Percentiles rank a stretch among this genome's conserved stretches.
Conservation (phyloP, 306 rosid species). For the Lathyrus aphaca region DNA sequence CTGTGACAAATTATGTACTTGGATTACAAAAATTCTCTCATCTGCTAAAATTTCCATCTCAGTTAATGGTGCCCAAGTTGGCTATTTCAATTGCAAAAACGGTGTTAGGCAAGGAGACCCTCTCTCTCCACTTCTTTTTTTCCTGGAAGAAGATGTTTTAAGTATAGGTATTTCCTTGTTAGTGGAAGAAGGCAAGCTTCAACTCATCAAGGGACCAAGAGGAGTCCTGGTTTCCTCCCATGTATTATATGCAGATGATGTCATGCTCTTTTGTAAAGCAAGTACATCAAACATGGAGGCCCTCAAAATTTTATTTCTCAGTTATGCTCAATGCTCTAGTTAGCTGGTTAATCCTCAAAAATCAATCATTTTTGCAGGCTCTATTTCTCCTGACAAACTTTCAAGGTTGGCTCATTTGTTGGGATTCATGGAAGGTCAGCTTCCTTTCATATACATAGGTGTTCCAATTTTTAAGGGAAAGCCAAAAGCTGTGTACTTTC, state of each 20-base stretch:
- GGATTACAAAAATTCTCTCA: background rate
- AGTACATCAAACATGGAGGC: background rate
- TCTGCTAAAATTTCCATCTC: background rate
- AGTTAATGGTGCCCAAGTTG: background rate
- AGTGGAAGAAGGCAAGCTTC: background rate
- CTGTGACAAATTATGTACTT: background rate
- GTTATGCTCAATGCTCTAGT: background rate
- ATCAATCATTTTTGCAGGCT: background rate
- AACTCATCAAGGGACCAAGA: background rate
- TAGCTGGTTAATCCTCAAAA: background rate
- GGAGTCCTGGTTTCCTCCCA: background rate
- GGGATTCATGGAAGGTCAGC: background rate
- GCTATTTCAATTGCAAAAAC: background rate
- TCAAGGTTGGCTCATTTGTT: background rate
- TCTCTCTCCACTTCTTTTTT: background rate
- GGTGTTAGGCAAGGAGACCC: background rate
- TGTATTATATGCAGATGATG: background rate
- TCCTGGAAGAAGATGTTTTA: background rate
- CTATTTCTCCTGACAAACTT: background rate
- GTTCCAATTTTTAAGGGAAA: background rate
- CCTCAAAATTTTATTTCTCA: background rate
- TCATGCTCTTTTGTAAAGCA: background rate
- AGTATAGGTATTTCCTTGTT: background rate
- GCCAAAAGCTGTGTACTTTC: background rate
- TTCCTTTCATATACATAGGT: background rate